Evolutionary conservation across 1,139 yeast genomes (phyloP), one percentile per base, ranked within the genome.

Genomic region (Hansenula sp.): DNA sequence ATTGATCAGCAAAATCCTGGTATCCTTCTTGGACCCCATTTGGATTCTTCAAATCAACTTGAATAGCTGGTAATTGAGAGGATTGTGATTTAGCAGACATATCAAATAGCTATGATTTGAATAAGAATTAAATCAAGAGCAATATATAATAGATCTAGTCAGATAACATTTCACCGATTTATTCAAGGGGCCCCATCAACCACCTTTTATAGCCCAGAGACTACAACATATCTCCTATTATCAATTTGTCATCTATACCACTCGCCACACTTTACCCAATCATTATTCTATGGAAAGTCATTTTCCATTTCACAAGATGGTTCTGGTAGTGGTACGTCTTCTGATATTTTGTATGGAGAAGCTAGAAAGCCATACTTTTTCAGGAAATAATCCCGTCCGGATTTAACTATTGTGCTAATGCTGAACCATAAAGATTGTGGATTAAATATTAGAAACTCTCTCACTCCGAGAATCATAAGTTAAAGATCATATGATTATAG

Each of bases 1-100:
- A 52, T 24, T 58, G 47, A 18, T 57, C 52, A n/a, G 36, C 29
- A 24, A 18, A 34, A 16, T 34, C 29, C 24, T 34, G 29, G 24
- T 24, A 34, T 13, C 36, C 36, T 34, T 34, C 36, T 15, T 15
- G 12, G 11, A 34, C 36, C 6, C 36, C 36, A 34, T 34, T 34
- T 24, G 36, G 36, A 10, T 34, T 34, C n/a, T 34, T 34, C 9
- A 34, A 24, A 24, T 34, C 29, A 15, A 34, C 13, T 34, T 24
- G 30, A 15, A 34, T 34, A 5, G 16, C 7, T 19, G 12, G 29
- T 13, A 30, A 30, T n/a, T 16, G 9, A 6, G 17, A 13, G 15
- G 13, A 13, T n/a, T n/a, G 13, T 30, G 16, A 6, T n/a, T n/a
- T 30, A 6, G 6, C 17, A 6, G 15, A 30, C 15, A 21, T 30